Evolutionary conservation across 225 moss, liverwort and hornwort genomes (phyloP).

Genomic region (Marchantia polymorpha): DNA sequence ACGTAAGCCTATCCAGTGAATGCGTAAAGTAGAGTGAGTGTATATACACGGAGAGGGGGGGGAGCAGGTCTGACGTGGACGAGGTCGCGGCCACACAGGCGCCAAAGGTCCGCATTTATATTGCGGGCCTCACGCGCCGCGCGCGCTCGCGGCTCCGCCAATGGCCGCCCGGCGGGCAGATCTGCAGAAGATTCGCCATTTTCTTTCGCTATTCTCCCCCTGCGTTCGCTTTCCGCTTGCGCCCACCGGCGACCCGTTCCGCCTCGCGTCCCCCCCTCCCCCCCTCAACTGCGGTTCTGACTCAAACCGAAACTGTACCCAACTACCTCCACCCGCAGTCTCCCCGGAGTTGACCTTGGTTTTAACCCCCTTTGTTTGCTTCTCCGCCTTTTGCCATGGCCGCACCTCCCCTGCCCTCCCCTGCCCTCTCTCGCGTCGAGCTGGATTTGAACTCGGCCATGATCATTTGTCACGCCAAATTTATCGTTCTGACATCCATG

Average conservation of each 20-base stretch:
- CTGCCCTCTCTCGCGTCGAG: neutral
- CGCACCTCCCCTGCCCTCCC: neutral
- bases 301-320: no score
- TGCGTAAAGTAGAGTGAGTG: no score
- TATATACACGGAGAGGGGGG: neutral
- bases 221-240: neutral
- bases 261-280: no score
- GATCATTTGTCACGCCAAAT: no score
- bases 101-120: neutral
- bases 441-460: no score
- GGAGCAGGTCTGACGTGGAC: neutral
- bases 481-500: no score
- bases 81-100: neutral
- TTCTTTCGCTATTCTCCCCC: conserved; percentile 1
- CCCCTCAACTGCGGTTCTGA: no score
- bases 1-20: conserved; percentile 7
- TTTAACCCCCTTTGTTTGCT: no score
- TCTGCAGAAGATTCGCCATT: neutral
- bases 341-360: no score
- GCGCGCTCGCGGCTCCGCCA: neutral
- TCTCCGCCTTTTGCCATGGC: neutral
- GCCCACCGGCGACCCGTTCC: no score
- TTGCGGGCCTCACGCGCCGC: conserved; percentile 7
- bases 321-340: no score
- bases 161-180: neutral